phyloP scores from a whole-genome alignment of 73 alveolate genomes.

The Blepharisma stoltei region DNA sequence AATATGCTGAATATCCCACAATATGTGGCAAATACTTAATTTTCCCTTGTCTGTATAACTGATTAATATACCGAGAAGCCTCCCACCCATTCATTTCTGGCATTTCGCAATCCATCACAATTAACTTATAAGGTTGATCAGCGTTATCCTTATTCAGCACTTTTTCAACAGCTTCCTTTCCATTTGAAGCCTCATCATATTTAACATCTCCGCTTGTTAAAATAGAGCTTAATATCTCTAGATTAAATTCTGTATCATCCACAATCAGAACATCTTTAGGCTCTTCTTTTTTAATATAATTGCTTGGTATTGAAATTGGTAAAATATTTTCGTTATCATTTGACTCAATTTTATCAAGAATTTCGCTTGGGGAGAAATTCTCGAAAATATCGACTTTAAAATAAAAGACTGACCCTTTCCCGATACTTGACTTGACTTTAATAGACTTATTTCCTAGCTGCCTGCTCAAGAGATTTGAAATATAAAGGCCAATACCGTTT shows the following conservation, averaged over 20 bases:
- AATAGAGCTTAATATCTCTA: neutral
- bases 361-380: too few species aligned
- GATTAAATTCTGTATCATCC: neutral
- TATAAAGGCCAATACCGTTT: slow-evolving; percentile 1
- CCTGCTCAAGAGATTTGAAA: neutral
- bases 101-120: slow-evolving; percentile 20
- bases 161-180: neutral
- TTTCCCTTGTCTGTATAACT: neutral
- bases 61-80: neutral
- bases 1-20: slow-evolving; percentile 6
- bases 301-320: too few species aligned
- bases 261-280: neutral
- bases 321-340: too few species aligned
- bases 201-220: neutral
- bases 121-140: neutral
- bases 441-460: neutral
- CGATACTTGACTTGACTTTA: slow-evolving; percentile 5
- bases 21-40: neutral
- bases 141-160: neutral
- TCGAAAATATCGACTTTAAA: neutral
- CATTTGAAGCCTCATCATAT: slow-evolving; percentile 3
- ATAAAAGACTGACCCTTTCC: neutral
- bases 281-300: too few species aligned
- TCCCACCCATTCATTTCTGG: slow-evolving; percentile 29
- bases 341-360: too few species aligned